A percentile compares a stretch with the other conserved stretches of the same genome.
Conservation (phyloP, 768 basidiomycete genomes). For the Mrakia hoshinonis region DNA sequence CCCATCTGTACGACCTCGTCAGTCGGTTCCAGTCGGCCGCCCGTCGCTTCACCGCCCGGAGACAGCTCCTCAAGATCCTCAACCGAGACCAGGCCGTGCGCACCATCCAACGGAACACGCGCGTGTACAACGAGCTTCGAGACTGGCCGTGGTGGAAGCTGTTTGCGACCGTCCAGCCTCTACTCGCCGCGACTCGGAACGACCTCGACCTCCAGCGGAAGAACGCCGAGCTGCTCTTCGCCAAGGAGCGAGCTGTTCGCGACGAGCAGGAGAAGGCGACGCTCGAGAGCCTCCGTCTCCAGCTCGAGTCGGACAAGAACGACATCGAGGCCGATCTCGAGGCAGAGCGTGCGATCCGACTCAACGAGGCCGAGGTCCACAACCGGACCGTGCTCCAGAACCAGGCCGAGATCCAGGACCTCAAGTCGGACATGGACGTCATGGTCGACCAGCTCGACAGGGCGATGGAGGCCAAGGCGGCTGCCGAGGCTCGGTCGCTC, state of each 20-base stretch:
- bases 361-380: slow-evolving; percentile 76
- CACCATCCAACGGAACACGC: slow-evolving; percentile 87
- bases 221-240: slow-evolving; percentile 69
- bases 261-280: slow-evolving; percentile 73
- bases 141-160: slow-evolving; percentile 99
- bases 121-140: slow-evolving; percentile 75
- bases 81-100: slow-evolving; percentile 84
- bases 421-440: slow-evolving; percentile 74
- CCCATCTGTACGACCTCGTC: slow-evolving; percentile 79
- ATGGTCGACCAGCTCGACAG: slow-evolving; percentile 79
- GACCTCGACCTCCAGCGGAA: slow-evolving; percentile 75
- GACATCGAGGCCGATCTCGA: slow-evolving; percentile 72
- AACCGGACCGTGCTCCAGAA: slow-evolving; percentile 62
- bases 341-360: slow-evolving; percentile 64
- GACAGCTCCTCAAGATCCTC: slow-evolving; percentile 88
- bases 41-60: slow-evolving; percentile 71
- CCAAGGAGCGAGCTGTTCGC: slow-evolving; percentile 75
- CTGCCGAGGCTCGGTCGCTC: slow-evolving; percentile 32
- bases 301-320: slow-evolving; percentile 72
- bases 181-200: slow-evolving; percentile 81
- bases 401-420: slow-evolving; percentile 68
- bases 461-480: slow-evolving; percentile 63
- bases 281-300: slow-evolving; percentile 69
- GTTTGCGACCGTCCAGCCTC: slow-evolving; percentile 89
- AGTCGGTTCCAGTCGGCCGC: slow-evolving; percentile 77